Base-by-base conservation (phyloP, 2,329 filamentous ascomycete species). In the Bipolaris cookei region DNA sequence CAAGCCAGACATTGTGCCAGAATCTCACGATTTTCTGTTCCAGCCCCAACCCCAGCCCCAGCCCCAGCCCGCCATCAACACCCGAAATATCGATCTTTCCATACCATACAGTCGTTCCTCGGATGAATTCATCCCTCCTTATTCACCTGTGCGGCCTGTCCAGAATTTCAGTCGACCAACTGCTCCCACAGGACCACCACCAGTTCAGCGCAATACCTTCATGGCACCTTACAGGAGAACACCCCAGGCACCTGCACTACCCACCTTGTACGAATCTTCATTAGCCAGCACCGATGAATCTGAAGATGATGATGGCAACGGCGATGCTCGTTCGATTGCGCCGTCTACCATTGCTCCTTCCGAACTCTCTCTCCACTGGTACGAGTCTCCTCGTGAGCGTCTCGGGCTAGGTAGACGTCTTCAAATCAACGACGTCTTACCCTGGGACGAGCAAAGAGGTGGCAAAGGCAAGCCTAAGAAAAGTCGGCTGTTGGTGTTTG, bases 401-500 rank as follows among this genome's bases (percentile, higher is more conserved):
- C 69, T 77, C 6, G 75, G 75, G 23, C 64, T 77, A 1, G 75
- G 75, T 28, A 68, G 73, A 21, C 66, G 67, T 14, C 63, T 76
- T 51, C 70, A 68, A 20, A 75, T 71, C 63, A 69, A 64, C 25
- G 73, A 72, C 42, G 59, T 61, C 14, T 48, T 70, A 55, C 74
- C 74, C 5, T 77, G 75, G 73, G 74, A 68, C 42, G 57, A 54
- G 23, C 53, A 58, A 47, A 44, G 49, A 41, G 55, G 56, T 21
- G 41, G 53, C 37, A 43, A 53, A 67, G 68, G 65, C 65, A 73
- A 71, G 67, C 60, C 61, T 23, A 74, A 69, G 59, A 73, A 68
- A 56, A 60, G 63, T 50, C 69, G 68, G 32, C 58, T 73, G 16
- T 71, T 69, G 25, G 62, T 69, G 51, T 68, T 69, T 60, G 56